Conservation (phyloP, 1,284 basidiomycete genomes). For the Fomitopsis pinicola region DNA sequence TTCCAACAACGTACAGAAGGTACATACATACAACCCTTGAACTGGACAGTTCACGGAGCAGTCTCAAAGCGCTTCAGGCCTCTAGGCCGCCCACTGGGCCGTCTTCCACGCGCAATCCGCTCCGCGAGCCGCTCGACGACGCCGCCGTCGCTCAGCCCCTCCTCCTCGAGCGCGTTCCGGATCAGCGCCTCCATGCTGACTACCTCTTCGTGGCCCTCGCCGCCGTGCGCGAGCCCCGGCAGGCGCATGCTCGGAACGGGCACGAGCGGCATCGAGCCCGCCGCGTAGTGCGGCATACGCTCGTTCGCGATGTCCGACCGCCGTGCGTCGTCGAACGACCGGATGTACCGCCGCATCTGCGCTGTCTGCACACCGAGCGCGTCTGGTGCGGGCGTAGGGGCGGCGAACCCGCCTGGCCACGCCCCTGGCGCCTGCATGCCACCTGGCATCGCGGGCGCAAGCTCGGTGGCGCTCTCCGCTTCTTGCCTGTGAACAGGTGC, state of each 20-base stretch:
- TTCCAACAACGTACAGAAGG: too few relatives aligned
- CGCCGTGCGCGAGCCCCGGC: conserved; percentile 29
- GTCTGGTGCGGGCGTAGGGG: conserved; percentile 42
- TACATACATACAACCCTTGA: too few relatives aligned
- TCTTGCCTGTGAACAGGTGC: conserved; percentile 67
- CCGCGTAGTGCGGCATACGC: conserved; percentile 67
- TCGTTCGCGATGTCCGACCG: conserved; percentile 93
- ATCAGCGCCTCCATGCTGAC: conserved; percentile 83
- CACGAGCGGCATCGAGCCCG: conserved; percentile 40
- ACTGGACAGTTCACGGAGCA: conserved; percentile 18
- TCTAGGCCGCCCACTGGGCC: conserved; percentile 39
- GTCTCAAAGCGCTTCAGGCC: conserved; percentile 66
- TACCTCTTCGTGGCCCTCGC: conserved; percentile 43
- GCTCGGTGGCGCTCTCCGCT: conserved; percentile 90
- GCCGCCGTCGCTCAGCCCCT: conserved; percentile 45
- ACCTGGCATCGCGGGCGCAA: conserved; percentile 29
- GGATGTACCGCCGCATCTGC: conserved; percentile 78
- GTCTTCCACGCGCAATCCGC: conserved; percentile 49
- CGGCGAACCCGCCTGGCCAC: conserved; percentile 37
- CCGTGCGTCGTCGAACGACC: conserved; percentile 92
- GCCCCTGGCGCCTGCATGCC: conserved; percentile 30
- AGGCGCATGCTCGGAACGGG: conserved; percentile 62
- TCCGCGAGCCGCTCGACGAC: conserved; percentile 58
- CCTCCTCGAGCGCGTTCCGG: conserved; percentile 64
- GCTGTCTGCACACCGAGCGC: conserved; percentile 53